Evolutionary conservation across 805 yeast genomes (phyloP), one percentile per base, ranked within the genome.

Genomic region (Kluyveromyces nonfermentans): DNA sequence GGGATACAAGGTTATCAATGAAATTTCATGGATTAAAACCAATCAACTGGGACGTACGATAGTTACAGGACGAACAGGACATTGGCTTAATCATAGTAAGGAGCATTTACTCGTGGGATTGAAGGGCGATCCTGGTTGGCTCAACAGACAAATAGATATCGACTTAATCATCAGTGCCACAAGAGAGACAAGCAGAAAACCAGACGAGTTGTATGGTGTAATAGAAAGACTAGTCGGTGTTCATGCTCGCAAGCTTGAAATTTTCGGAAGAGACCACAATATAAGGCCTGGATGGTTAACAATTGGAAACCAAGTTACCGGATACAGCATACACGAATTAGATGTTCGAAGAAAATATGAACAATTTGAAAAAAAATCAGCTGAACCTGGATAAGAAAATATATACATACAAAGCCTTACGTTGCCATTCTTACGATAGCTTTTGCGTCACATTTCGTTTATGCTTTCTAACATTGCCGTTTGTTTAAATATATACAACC

Each of bases 31-130:
- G 97, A 75, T 87, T 46, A 89, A 89, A 61, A 78, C 93, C 5
- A 89, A 89, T 60, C 97, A 90, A 59, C 65, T 90, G 48, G 77
- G 82, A 17, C 69, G 95, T 47, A 89, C 96, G 0, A 88, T 89
- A 35, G 88, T 94, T 47, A 90, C 97, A 0, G 97, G 97, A 1
- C 69, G 97, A 50, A 89, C 97, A 0, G 97, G 97, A 0, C 97
- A 89, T 60, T 89, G 97, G 97, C 70, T 89, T 42, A 89, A 89
- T 58, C 97, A 89, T 63, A 84, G 96, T 0, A 89, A 89, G 54
- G 97, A 89, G 61, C 97, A 89, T 59, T 67, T 87, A 36, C 63
- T 89, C 4, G 84, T 90, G 7, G 97, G 96, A 28, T 56, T 83
- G 20, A 89, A 89, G 55, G 97, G 96, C 0, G 59, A 75, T 34